Evolutionary conservation across 2,329 filamentous ascomycete species (phyloP).

Genomic region (Talaromyces sp.): DNA sequence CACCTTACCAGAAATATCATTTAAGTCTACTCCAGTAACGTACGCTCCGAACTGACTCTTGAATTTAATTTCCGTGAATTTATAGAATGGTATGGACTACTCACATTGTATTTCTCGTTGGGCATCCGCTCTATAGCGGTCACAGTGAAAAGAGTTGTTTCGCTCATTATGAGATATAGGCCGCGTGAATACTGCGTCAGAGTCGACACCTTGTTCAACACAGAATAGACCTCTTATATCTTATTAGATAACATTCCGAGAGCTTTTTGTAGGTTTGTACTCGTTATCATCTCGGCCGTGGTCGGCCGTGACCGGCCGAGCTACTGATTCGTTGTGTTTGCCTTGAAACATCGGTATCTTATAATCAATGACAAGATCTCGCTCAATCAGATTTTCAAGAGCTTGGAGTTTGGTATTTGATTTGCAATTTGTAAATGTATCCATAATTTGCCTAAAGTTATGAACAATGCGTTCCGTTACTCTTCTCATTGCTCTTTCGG

Average conservation of each 20-base stretch:
- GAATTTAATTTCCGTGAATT: neutral
- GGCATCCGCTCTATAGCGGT: neutral
- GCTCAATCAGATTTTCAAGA: neutral
- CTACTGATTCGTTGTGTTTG: neutral
- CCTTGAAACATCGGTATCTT: neutral
- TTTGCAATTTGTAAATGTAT: neutral
- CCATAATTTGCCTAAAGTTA: neutral
- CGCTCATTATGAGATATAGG: neutral
- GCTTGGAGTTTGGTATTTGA: neutral
- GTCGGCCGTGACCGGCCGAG: neutral
- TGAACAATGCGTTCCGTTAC: neutral
- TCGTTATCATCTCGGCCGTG: neutral
- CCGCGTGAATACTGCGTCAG: neutral
- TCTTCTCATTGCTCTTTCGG: neutral
- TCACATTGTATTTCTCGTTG: slow-evolving; percentile 12
- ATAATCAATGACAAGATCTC: neutral
- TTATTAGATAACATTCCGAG: neutral
- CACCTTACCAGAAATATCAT: slow-evolving; percentile 10
- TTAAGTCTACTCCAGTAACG: slow-evolving; percentile 12
- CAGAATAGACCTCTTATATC: neutral
- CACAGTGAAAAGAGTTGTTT: slow-evolving; percentile 4
- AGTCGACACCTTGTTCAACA: neutral
- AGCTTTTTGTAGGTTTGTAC: neutral
- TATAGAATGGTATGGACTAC: neutral
- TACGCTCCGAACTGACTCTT: slow-evolving; percentile 11